These are phyloP conservation scores for Penicillium sp. DNA, from an alignment of 2,329 filamentous ascomycete genomes.

Conservation along the genomic window DNA sequence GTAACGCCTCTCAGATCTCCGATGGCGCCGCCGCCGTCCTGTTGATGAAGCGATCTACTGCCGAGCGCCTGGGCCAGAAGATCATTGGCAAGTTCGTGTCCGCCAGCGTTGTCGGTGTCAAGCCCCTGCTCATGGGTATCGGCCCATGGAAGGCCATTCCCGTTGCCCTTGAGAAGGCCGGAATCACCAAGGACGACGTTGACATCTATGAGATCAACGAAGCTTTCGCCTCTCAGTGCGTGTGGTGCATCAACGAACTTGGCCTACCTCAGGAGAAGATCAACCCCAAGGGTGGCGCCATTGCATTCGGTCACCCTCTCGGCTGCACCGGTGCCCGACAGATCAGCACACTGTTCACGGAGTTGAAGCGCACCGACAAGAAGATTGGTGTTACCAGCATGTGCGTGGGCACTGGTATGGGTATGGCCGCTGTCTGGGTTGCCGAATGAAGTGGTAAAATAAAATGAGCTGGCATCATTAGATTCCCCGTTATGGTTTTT, in stretches of 20 bases:
- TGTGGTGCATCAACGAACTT: constrained; percentile 91
- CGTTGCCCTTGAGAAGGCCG: constrained; percentile 84
- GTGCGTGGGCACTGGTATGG: constrained; percentile 97
- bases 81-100: constrained; percentile 93
- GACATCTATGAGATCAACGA: constrained; percentile 99
- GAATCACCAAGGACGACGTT: constrained; percentile 84
- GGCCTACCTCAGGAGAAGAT: constrained; percentile 83
- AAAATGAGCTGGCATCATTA: constrained; percentile 31
- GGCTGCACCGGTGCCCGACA: constrained; percentile 94
- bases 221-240: constrained; percentile 92
- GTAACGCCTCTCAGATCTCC: constrained; percentile 93
- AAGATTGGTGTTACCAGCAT: constrained; percentile 92
- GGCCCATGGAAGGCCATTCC: constrained; percentile 97
- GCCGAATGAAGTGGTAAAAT: constrained; percentile 69
- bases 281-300: constrained; percentile 96
- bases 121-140: constrained; percentile 92
- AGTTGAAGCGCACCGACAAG: constrained; percentile 81
- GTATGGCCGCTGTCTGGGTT: constrained; percentile 96
- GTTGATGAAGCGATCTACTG: constrained; percentile 91
- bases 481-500: constrained; percentile 21
- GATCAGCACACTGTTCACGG: constrained; percentile 88
- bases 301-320: constrained; percentile 93
- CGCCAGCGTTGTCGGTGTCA: constrained; percentile 83
- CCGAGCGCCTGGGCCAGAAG: constrained; percentile 82
- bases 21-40: constrained; percentile 95